Evolutionary conservation across 139 green algal species (phyloP), one percentile per base, ranked within the genome.

Genomic region (Coelastrella sp.): DNA sequence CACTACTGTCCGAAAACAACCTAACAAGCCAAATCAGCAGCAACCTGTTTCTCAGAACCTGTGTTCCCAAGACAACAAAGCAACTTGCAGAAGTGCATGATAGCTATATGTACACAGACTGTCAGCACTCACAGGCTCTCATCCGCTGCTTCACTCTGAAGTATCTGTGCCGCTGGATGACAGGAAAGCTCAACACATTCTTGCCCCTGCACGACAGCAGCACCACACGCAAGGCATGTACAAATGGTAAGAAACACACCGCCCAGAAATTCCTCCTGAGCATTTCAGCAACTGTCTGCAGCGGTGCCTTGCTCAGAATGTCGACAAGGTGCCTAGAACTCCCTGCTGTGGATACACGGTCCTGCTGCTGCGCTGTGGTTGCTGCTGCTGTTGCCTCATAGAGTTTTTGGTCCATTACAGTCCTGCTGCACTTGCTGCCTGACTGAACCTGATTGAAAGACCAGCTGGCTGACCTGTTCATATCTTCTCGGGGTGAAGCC

Each of bases 121-220:
- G 63, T 15, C 14, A 15, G 63, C 7, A 15, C 85, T 90, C 59
- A 90, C 85, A 27, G 76, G 85, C 49, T 8, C 66, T 24, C 70
- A 92, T 74, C 10, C 91, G 84, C 63, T 93, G 78, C 75, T 93
- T 94, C 6, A 94, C 60, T 49, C 93, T 82, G 83, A 92, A 95
- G 85, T 90, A 95, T 59, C 93, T 87, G 83, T 95, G 92, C 27
- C 90, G 89, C 82, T 95, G 92, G 5, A 94, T 60, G 24, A 86
- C 60, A 14, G 93, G 93, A 74, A 95, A 95, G 20, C 73, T 65
- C 27, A 93, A 49, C 8, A 95, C 85, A 58, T 95, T 93, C 49
- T 91, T 91, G 56, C 86, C 91, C 88, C 88, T 94, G 90, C 83
- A 92, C 0, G 8, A 78, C 14, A 87, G 8, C 61, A 78, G n/a